These are phyloP conservation scores for Mucor ambiguus DNA, from an alignment of 371 early-diverging fungal species.

Conservation along the genomic window DNA sequence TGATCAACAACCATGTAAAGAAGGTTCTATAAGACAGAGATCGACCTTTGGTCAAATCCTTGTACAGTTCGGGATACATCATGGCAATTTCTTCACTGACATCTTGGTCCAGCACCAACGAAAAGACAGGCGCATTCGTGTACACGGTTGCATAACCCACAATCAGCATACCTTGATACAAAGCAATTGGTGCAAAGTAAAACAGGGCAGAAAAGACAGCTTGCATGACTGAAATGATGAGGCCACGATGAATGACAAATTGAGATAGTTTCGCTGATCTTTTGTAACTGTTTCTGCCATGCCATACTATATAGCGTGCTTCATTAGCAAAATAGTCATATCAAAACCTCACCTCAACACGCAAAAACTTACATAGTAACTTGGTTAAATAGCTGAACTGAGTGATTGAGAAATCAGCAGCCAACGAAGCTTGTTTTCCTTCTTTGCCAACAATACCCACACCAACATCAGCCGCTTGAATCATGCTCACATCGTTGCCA, in stretches of 20 bases:
- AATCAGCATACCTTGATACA: slow-evolving; percentile 86
- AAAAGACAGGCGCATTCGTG: slow-evolving; percentile 98
- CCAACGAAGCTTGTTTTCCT: slow-evolving; percentile 97
- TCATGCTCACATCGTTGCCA: slow-evolving; percentile 99
- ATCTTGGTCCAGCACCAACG: slow-evolving; percentile 93
- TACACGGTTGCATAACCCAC: slow-evolving; percentile 93
- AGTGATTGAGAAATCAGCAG: slow-evolving; percentile 95
- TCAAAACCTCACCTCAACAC: too few relatives aligned
- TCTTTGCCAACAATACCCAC: slow-evolving; percentile 99
- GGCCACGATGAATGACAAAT: slow-evolving; percentile 99
- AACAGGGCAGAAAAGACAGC: slow-evolving; percentile 98
- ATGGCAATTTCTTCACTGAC: slow-evolving; percentile 90
- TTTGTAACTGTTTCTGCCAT: slow-evolving; percentile 97
- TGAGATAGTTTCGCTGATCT: slow-evolving; percentile 96
- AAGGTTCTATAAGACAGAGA: slow-evolving; percentile 92
- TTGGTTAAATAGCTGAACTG: slow-evolving; percentile 91
- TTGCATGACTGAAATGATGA: slow-evolving; percentile 98
- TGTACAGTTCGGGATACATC: slow-evolving; percentile 97
- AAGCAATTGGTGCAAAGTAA: slow-evolving; percentile 97
- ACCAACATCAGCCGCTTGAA: slow-evolving; percentile 96
- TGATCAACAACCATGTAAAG: slow-evolving; percentile 93
- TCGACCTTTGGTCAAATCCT: slow-evolving; percentile 94
- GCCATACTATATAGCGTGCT: slow-evolving; percentile 84
- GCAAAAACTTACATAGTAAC: slow-evolving; percentile 72
- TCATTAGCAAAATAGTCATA: too few relatives aligned